Percentiles rank a stretch among this genome's conserved stretches.
Evolutionary conservation across 306 rosid species (phyloP).

Genomic region (Ammopiptanthus mongolicus): DNA sequence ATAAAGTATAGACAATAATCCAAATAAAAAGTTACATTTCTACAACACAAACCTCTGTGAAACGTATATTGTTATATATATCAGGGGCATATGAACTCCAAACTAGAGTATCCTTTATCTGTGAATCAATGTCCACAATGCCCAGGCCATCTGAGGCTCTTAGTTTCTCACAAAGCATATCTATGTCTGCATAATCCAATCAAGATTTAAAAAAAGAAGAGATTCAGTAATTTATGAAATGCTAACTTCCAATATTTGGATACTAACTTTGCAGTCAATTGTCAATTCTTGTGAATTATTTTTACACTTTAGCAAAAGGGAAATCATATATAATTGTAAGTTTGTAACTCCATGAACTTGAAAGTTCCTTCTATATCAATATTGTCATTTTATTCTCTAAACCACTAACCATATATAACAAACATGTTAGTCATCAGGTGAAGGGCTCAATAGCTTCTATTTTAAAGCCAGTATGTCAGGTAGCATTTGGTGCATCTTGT

Average conservation of each 20-base stretch:
- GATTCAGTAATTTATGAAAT: neutral
- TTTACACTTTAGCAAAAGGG: neutral
- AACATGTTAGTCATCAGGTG: neutral
- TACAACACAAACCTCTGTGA: constrained; percentile 67
- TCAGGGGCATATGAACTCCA: constrained; percentile 78
- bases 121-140: constrained; percentile 53
- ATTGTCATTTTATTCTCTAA: neutral
- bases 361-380: neutral
- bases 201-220: neutral
- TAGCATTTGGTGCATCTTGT: neutral
- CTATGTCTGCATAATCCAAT: constrained; percentile 45
- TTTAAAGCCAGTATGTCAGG: neutral
- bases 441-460: neutral
- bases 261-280: neutral
- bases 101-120: constrained; percentile 50
- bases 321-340: neutral
- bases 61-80: constrained; percentile 46
- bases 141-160: constrained; percentile 30
- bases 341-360: neutral
- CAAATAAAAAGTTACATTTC: neutral
- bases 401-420: neutral
- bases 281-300: neutral
- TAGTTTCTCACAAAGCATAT: constrained; percentile 32
- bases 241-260: neutral
- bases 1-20: neutral